Percentiles rank a stretch among this genome's conserved stretches.
phyloP scores from a whole-genome alignment of 1,139 yeast genomes.

The Yamadazyma blattariae region DNA sequence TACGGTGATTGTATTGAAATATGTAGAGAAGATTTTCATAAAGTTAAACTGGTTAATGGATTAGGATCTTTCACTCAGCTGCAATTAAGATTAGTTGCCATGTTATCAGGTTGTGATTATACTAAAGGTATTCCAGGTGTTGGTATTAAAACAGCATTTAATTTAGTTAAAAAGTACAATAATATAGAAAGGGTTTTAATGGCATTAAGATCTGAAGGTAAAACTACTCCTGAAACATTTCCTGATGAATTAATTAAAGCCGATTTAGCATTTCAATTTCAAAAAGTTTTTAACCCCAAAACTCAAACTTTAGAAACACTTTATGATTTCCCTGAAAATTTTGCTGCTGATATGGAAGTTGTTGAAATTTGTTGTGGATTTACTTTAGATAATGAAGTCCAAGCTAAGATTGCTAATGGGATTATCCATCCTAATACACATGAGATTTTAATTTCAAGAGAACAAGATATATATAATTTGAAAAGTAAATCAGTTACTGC shows the following conservation, averaged over 20 bases:
- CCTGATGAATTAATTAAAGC: constrained; percentile 64
- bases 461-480: constrained; percentile 27
- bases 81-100: constrained; percentile 75
- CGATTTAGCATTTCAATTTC: constrained; percentile 76
- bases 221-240: constrained; percentile 57
- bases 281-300: constrained; percentile 78
- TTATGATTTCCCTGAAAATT: constrained; percentile 49
- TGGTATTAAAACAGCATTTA: constrained; percentile 78
- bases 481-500: constrained; percentile 24
- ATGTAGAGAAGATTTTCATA: constrained; percentile 48
- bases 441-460: constrained; percentile 44
- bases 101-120: constrained; percentile 93
- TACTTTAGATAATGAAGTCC: constrained; percentile 44
- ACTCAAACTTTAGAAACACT: constrained; percentile 50
- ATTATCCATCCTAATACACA: constrained; percentile 64
- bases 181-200: constrained; percentile 54
- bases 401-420: constrained; percentile 61
- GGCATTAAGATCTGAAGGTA: constrained; percentile 63
- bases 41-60: constrained; percentile 44
- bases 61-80: constrained; percentile 47
- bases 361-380: constrained; percentile 66
- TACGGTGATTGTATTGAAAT: constrained; percentile 75
- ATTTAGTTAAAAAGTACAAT: constrained; percentile 50
- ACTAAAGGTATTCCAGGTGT: constrained; percentile 81
- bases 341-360: constrained; percentile 28